Evolutionary conservation across 768 basidiomycete species (phyloP).

Genomic region (Saitozyma podzolica): DNA sequence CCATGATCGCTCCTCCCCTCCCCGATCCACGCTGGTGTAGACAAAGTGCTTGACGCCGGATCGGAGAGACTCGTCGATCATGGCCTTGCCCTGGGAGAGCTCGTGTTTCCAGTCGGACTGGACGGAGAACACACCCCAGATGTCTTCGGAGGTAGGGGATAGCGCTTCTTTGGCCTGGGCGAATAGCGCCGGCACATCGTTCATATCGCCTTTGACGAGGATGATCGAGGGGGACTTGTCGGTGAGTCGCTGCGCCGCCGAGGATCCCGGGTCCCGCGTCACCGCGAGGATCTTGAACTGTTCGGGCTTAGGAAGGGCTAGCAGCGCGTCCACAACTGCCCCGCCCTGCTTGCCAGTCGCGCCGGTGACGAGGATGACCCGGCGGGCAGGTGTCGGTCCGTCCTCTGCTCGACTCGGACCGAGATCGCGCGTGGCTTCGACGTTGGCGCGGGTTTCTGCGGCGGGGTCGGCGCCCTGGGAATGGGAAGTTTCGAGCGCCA

Average conservation of each 20-base stretch:
- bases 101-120: conserved; percentile 43
- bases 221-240: conserved; percentile 17
- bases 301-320: background rate
- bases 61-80: conserved; percentile 50
- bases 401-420: no score
- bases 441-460: no score
- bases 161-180: conserved; percentile 15
- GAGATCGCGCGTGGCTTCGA: no score
- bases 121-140: no score
- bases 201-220: conserved; percentile 34
- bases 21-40: conserved; percentile 49
- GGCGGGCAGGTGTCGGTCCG: no score
- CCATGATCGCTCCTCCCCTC: background rate
- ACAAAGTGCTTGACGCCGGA: conserved; percentile 53
- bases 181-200: conserved; percentile 14
- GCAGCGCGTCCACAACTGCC: conserved; percentile 5
- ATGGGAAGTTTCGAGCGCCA: no score
- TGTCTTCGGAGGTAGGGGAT: conserved; percentile 13
- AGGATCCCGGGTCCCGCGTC: conserved; percentile 33
- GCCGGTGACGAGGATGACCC: conserved; percentile 16
- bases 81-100: conserved; percentile 50
- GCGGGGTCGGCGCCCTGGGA: no score
- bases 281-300: conserved; percentile 20
- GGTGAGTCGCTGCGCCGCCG: conserved; percentile 25
- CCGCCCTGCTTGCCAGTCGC: conserved; percentile 26